Evolutionary conservation across 1,284 basidiomycete genomes (phyloP).

Genomic region (Waitea zeae): DNA sequence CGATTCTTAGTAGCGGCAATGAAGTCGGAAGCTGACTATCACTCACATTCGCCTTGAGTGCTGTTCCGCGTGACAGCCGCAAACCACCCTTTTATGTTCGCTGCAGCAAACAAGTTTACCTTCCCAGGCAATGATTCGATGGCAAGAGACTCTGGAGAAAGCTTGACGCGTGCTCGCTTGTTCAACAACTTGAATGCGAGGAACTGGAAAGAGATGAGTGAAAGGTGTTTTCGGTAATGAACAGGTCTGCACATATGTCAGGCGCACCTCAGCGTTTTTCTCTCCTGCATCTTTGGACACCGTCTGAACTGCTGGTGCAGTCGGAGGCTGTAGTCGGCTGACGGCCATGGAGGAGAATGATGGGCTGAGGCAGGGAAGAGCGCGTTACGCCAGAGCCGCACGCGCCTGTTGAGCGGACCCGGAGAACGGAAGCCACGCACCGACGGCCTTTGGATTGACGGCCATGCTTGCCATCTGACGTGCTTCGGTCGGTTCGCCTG

Average conservation of each 20-base stretch:
- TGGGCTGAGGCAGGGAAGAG: too few species aligned
- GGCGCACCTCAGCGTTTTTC: conserved; percentile 25
- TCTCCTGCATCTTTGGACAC: conserved; percentile 18
- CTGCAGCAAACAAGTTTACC: conserved; percentile 30
- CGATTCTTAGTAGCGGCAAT: too few species aligned
- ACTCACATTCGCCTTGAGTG: background rate
- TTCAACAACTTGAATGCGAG: conserved; percentile 28
- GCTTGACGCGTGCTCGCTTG: conserved; percentile 39
- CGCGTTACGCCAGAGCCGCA: too few species aligned
- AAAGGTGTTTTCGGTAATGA: too few species aligned
- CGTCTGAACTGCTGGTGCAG: conserved; percentile 14
- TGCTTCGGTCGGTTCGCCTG: too few species aligned
- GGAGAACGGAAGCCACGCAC: too few species aligned
- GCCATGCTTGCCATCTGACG: too few species aligned
- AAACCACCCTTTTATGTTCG: conserved; percentile 48
- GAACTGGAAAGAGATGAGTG: too few species aligned
- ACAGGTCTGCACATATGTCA: background rate
- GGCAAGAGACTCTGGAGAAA: conserved; percentile 33
- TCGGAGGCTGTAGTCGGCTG: conserved; percentile 17
- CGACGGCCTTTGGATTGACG: too few species aligned
- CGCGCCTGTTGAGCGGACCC: too few species aligned
- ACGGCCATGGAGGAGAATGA: too few species aligned
- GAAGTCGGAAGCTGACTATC: conserved; percentile 1
- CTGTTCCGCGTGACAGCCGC: conserved; percentile 28
- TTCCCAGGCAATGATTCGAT: conserved; percentile 21